Percentiles rank a stretch among this genome's conserved stretches.
Evolutionary conservation across 805 yeast genomes (phyloP).

Genomic region (Ogataea degrootiae): DNA sequence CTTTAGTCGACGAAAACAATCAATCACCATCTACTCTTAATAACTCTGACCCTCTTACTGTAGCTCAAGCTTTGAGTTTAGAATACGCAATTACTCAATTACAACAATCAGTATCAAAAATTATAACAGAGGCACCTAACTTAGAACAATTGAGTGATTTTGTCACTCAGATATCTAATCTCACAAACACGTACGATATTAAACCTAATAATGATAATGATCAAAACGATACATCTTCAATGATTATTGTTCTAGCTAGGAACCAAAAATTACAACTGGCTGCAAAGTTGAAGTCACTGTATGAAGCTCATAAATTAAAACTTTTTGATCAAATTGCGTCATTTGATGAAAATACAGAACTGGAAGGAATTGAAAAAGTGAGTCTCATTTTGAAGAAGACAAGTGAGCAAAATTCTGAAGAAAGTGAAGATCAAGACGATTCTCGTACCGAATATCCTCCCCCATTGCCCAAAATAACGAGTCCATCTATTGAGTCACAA

Average conservation of each 20-base stretch:
- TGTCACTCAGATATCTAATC: neutral
- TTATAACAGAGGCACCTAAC: conserved; percentile 56
- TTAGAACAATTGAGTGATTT: conserved; percentile 33
- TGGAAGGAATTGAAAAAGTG: conserved; percentile 16
- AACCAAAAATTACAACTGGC: conserved; percentile 56
- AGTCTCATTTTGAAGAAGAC: conserved; percentile 9
- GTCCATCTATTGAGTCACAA: conserved; percentile 53
- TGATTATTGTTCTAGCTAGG: conserved; percentile 46
- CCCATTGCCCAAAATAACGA: conserved; percentile 59
- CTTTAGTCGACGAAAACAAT: too few relatives aligned
- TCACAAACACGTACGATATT: conserved; percentile 15
- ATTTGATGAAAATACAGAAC: conserved; percentile 30
- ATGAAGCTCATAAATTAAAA: conserved; percentile 43
- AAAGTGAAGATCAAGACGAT: neutral
- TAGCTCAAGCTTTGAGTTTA: conserved; percentile 27
- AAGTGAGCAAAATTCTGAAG: neutral
- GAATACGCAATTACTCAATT: conserved; percentile 52
- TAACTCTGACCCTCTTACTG: conserved; percentile 2
- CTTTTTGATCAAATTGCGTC: conserved; percentile 51
- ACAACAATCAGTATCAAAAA: conserved; percentile 45
- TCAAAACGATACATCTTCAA: conserved; percentile 30
- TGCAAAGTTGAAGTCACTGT: conserved; percentile 50
- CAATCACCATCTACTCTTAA: neutral
- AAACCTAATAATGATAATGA: conserved; percentile 11
- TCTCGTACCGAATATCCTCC: conserved; percentile 49